Base-by-base conservation (phyloP, 306 rosid species). In the Coriaria nepalensis region DNA sequence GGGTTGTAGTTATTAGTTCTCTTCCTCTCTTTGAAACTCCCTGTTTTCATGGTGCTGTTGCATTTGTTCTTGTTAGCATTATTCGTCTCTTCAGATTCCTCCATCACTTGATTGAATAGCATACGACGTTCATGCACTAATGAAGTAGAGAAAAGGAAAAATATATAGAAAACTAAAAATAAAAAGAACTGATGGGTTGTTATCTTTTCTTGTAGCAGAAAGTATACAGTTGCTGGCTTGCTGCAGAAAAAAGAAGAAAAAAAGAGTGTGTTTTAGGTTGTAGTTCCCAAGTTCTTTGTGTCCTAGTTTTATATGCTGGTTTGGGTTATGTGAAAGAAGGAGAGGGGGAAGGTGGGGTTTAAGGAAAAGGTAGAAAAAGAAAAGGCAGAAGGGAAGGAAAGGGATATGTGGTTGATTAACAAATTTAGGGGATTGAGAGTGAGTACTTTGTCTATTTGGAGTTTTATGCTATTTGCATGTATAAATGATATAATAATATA, bases 81-180 rank as follows among this genome's bases (percentile, higher is more conserved):
- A 20, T 20, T 84, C 38, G 85, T 52, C 36, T 81, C 73, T 34
- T 78, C 82, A 61, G 86, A 46, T 60, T 72, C 80, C 60, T 81
- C 98, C 95, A 90, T 90, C 58, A 50, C 55, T 64, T 56, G 68
- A 47, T 56, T 52, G 51, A 56, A 64, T 56, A 59, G 15, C 54
- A 66, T 68, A 53, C 40, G 57, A 33, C 54, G 55, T 45, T 48
- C 64, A 61, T 49, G 50, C 40, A 61, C 66, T 59, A 49, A 54
- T 55, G 43, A 62, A 47, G 44, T 14, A 61, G 59, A 46, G 52
- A 60, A 2, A 48, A 34, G 33, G 33, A 55, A 55, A 40, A 55
- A 48, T 55, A 10, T 6, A 40, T 2, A 9, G 2, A 32, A 13
- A 55, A 41, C 33, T n/a, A n/a, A 54, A 54, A 20, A 20, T 20